Evolutionary conservation across 495 filamentous ascomycete genomes (phyloP), one percentile per base, ranked within the genome.

Genomic region (Xylaria sp.): DNA sequence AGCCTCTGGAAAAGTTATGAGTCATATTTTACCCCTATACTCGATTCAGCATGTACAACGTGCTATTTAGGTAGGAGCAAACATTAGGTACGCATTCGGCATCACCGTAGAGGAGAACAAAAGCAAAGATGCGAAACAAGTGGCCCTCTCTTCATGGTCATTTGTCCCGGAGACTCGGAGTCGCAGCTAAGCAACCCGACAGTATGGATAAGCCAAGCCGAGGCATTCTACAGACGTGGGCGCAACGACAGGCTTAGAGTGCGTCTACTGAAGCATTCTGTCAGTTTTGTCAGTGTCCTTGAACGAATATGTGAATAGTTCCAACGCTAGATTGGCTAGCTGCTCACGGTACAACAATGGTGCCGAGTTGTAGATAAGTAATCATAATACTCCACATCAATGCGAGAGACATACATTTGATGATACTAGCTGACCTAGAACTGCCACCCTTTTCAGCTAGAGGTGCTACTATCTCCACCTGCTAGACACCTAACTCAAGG

Each of bases 281-380:
- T n/a, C 43, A 24, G 46, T 5, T 5, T 50, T 9, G 5, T 24
- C n/a, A 8, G 7, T 24, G 7, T 29, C 17, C 29, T 26, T 55
- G 4, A 55, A 29, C 26, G 52, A 5, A 15, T 31, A 31, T 31
- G 24, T 5, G 26, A 31, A 31, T 55, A 15, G 52, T 12, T 55
- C 24, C 14, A 55, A 55, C 52, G 3, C 14, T 31, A 55, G 26
- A 11, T 55, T 31, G 14, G 17, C 17, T 17, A 31, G 52, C 3
- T 55, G 17, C 26, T 55, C 7, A 55, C 12, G 14, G 37, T 26
- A 43, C 0, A 8, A 24, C 7, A 14, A 40, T 43, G 35, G n/a
- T 61, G 35, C 41, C 33, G 21, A 61, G 21, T 31, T 21, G 37
- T 31, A n/a, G n/a, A 62, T 62, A 15, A 62, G 59, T 43, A 62